These are phyloP conservation scores for Cordyceps cicadae DNA, from an alignment of 2,329 filamentous ascomycete species.

Conservation along the genomic window DNA sequence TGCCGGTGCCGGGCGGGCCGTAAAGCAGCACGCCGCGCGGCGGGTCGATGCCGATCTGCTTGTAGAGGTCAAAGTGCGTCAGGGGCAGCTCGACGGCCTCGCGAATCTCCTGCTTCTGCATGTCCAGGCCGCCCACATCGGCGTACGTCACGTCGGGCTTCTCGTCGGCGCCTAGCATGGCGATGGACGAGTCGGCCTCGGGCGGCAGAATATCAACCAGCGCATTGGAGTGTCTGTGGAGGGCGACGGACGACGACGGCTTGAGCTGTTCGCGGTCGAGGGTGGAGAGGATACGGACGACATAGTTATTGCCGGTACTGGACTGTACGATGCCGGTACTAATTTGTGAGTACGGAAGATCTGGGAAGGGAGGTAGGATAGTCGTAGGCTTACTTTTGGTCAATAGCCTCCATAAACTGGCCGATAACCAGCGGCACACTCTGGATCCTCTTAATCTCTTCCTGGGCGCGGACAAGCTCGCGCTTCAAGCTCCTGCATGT, in stretches of 20 bases:
- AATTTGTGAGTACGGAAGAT: conserved; percentile 10
- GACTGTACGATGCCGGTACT: conserved; percentile 98
- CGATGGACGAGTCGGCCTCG: conserved; percentile 96
- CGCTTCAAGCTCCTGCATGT: conserved; percentile 76
- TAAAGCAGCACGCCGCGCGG: conserved; percentile 94
- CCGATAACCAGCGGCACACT: conserved; percentile 96
- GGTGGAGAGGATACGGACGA: conserved; percentile 94
- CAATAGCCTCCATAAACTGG: conserved; percentile 99
- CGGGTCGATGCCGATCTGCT: conserved; percentile 97
- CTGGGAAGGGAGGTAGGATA: not conserved
- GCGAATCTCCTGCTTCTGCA: conserved; percentile 99
- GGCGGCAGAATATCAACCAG: conserved; percentile 98
- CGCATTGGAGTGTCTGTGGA: conserved; percentile 96
- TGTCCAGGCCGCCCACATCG: conserved; percentile 93
- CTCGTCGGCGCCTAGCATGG: conserved; percentile 93
- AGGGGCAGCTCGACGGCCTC: conserved; percentile 95
- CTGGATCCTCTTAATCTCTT: conserved; percentile 99
- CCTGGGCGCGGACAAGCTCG: conserved; percentile 92
- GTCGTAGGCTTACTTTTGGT: conserved; percentile 70
- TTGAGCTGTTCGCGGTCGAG: conserved; percentile 97
- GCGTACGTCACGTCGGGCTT: conserved; percentile 98
- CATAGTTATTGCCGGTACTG: conserved; percentile 96
- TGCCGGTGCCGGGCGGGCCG: conserved; percentile 89
- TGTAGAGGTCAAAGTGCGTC: conserved; percentile 97
- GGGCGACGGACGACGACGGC: conserved; percentile 91